Base-by-base conservation (phyloP, 345 rosid species). In the Lepidium africanum region DNA sequence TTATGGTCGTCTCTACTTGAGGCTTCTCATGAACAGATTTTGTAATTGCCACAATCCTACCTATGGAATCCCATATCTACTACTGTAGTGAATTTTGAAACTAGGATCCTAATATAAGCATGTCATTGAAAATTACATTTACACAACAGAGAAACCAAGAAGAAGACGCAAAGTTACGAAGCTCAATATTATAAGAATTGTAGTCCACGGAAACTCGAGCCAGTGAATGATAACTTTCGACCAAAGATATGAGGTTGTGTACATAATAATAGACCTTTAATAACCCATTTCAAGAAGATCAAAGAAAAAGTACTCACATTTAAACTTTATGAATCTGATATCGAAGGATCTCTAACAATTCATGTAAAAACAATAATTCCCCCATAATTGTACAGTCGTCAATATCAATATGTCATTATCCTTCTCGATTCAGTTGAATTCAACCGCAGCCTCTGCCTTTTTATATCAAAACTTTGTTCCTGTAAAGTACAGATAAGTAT, bases 401-500 rank as follows among this genome's bases (percentile, higher is more conserved):
- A 56, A 59, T 38, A 45, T 68, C 62, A 51, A 77, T 77, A 69
- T 21, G 19, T 52, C 76, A 59, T 39, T 59, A 59, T 46, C 47
- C 33, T 12, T 61, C 52, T 58, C 63, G 61, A 30, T 49, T 30
- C 38, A 66, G 50, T 45, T 67, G 77, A 73, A 42, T 51, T 59
- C 40, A 72, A 66, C 59, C 3, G 48, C 62, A 66, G 61, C 21
- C 35, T 66, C 67, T 43, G 8, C 30, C 71, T 46, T 71, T 72
- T 81, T 88, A 85, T 70, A 88, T 92, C 86, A 92, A 84, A 79
- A 90, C 97, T 78, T 92, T 92, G 86, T 77, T 89, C 93, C 97
- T 90, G 92, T 69, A 52, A 80, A 17, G 50, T 2, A 21, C 13
- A 12, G 1, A n/a, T 2, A 8, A 16, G 32, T 15, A 30, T 37